Evolutionary conservation across 2,329 filamentous ascomycete species (phyloP), one percentile per base, ranked within the genome.

Genomic region (Nemania sp.): DNA sequence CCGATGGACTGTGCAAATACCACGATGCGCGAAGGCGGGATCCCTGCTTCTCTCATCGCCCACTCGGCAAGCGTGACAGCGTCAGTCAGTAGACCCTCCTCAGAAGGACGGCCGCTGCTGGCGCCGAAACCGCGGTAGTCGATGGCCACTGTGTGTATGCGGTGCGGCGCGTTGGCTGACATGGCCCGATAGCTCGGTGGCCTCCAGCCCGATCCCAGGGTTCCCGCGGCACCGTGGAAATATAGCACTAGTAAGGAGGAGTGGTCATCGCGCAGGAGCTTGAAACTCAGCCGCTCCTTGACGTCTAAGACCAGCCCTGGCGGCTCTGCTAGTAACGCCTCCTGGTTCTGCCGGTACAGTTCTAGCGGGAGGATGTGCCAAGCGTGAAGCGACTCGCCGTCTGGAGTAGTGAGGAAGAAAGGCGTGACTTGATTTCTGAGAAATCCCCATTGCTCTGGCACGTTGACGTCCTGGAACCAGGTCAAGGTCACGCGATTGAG

Each of bases 341-440:
- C 71, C 68, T 89, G 85, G 67, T 91, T 79, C 60, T 84, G 76
- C 2, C 80, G 77, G 71, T 90, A 92, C 1, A 90, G 75, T 59
- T 84, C 84, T 1, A 90, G 73, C 0, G 90, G 90, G n/a, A 92
- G 76, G 43, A 93, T 80, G 72, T 92, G 90, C 90, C 90, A 93
- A 43, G 87, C 88, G 69, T 90, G 90, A 3, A 93, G 75, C 0
- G 77, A 84, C 71, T 90, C 86, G 37, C 85, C 82, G 71, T 92
- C 90, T 0, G 81, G 76, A 0, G 89, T 91, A 2, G 73, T 74
- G 40, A 92, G 74, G 51, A 82, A 84, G 71, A 93, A 92, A 0
- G 90, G 87, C 15, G 87, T 88, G 1, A 90, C 85, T 75, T 94
- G 90, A 60, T 88, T 87, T 68, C 83, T 86, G 32, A 87, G 79